Conservation (phyloP, 768 basidiomycete species). For the Boletus rubescentipes region DNA sequence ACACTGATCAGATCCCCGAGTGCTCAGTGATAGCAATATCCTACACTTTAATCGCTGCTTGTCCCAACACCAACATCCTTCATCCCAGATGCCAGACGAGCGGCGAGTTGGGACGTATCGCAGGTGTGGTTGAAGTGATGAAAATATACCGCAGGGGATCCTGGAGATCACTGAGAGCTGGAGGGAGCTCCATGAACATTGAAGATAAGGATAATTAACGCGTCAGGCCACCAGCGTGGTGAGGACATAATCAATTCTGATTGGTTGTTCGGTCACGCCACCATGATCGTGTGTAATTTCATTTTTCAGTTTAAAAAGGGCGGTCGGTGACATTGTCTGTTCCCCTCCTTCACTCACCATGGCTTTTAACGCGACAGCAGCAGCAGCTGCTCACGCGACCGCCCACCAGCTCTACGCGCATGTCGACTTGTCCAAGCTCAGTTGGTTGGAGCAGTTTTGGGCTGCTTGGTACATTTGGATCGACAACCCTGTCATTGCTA, state of each 20-base stretch:
- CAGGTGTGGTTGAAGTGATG: no score
- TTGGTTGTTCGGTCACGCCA: slow-evolving; percentile 33
- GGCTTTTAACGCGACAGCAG: slow-evolving; percentile 43
- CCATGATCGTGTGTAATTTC: slow-evolving; percentile 10
- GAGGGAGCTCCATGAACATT: no score
- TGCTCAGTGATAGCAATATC: no score
- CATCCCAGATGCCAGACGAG: no score
- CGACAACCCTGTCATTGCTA: slow-evolving; percentile 88
- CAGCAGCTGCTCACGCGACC: slow-evolving; percentile 21
- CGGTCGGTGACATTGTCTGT: neutral
- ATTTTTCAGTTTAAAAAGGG: slow-evolving; percentile 13
- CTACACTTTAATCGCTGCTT: no score
- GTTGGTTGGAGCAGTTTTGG: slow-evolving; percentile 80
- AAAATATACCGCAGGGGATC: no score
- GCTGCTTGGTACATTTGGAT: slow-evolving; percentile 82
- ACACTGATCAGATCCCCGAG: no score
- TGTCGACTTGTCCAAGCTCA: slow-evolving; percentile 59
- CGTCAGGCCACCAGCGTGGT: neutral
- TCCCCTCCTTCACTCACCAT: slow-evolving; percentile 29
- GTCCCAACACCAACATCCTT: no score
- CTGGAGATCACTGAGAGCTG: no score
- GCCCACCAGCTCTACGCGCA: slow-evolving; percentile 52
- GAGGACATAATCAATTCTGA: slow-evolving; percentile 21
- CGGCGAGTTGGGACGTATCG: no score
- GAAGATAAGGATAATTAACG: no score